Conservation (phyloP, 805 yeast species). For the Naumovozyma baii region DNA sequence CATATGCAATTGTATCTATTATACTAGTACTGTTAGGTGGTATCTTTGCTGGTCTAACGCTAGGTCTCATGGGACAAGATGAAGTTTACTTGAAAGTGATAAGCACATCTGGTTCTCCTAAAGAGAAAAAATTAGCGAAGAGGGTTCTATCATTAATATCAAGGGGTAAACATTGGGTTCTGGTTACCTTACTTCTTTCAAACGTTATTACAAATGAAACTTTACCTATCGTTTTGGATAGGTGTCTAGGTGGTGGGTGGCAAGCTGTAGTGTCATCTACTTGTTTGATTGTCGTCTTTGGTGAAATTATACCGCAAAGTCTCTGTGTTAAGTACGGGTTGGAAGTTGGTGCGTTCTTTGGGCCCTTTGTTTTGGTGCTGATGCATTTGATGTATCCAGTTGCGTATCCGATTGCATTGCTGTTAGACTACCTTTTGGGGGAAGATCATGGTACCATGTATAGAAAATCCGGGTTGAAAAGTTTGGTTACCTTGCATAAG, state of each 20-base stretch:
- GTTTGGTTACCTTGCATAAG: constrained; percentile 83
- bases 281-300: constrained; percentile 83
- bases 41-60: constrained; percentile 87
- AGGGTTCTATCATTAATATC: constrained; percentile 65
- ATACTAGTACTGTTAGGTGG: constrained; percentile 69
- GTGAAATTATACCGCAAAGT: constrained; percentile 94
- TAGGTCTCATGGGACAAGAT: constrained; percentile 96
- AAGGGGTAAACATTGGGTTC: constrained; percentile 91
- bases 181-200: constrained; percentile 74
- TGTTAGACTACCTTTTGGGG: constrained; percentile 76
- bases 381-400: constrained; percentile 90
- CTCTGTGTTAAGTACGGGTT: constrained; percentile 88
- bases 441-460: constrained; percentile 95
- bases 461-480: constrained; percentile 85
- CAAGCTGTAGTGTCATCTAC: constrained; percentile 94
- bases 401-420: constrained; percentile 79
- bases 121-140: constrained; percentile 58
- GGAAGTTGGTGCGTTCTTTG: constrained; percentile 78
- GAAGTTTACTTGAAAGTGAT: constrained; percentile 89
- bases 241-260: constrained; percentile 94
- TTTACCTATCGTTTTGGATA: constrained; percentile 84
- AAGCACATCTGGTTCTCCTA: constrained; percentile 69
- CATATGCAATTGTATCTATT: constrained; percentile 45
- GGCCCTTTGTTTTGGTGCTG: constrained; percentile 75
- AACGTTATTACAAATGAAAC: constrained; percentile 93